phyloP scores from a whole-genome alignment of 108 stramenopile genomes.

The Cyclotella kingstonii region DNA sequence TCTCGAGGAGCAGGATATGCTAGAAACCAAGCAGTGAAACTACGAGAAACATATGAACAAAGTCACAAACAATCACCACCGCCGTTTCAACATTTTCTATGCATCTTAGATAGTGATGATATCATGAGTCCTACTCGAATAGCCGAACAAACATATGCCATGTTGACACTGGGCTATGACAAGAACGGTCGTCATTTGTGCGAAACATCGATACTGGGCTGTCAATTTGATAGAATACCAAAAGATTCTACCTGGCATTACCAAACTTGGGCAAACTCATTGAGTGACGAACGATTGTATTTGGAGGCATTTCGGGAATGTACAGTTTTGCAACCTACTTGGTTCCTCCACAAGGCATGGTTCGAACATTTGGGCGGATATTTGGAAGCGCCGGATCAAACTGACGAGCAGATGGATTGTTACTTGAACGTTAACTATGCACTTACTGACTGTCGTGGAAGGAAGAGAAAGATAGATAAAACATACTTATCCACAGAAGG shows the following conservation, averaged over 20 bases:
- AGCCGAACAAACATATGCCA: constrained; percentile 62
- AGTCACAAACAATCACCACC: neutral
- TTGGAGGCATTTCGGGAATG: constrained; percentile 85
- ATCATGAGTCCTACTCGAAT: constrained; percentile 72
- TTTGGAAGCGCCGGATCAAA: constrained; percentile 51
- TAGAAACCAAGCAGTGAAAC: constrained; percentile 69
- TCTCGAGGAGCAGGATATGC: constrained; percentile 80
- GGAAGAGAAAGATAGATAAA: neutral
- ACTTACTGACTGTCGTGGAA: neutral
- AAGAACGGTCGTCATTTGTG: constrained; percentile 24
- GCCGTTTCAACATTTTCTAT: constrained; percentile 50
- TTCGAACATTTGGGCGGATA: constrained; percentile 79
- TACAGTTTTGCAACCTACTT: constrained; percentile 89
- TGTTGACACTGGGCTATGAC: constrained; percentile 40
- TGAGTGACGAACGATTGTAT: constrained; percentile 68
- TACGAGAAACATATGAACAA: constrained; percentile 24
- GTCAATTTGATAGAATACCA: constrained; percentile 77
- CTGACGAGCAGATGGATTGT: neutral
- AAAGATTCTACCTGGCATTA: constrained; percentile 89
- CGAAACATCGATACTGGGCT: constrained; percentile 65
- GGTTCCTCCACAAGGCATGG: constrained; percentile 60
- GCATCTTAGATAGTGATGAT: constrained; percentile 83
- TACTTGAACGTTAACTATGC: too few relatives aligned
- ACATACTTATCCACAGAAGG: neutral
- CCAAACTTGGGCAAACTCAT: constrained; percentile 79